These are phyloP conservation scores for Dunaliella primolecta DNA, from an alignment of 139 green algal genomes.

Conservation along the genomic window DNA sequence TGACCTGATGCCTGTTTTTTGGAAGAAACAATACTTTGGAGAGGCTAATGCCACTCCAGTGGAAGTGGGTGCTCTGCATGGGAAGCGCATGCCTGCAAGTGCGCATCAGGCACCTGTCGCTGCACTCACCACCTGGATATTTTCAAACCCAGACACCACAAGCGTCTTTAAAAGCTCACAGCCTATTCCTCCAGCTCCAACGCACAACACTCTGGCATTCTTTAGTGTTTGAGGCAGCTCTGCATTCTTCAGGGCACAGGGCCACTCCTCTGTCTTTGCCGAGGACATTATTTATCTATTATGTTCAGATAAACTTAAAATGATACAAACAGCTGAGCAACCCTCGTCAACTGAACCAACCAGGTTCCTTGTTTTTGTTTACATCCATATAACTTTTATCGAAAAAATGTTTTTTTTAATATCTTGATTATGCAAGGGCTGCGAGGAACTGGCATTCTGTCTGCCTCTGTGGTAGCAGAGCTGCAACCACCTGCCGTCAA, in stretches of 20 bases:
- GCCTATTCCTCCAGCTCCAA: slow-evolving; percentile 96
- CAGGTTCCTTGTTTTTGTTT: neutral
- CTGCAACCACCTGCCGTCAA: too few relatives aligned
- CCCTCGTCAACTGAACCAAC: neutral
- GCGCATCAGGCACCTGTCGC: too few relatives aligned
- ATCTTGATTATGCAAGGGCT: too few relatives aligned
- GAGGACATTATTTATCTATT: neutral
- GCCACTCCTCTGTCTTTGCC: neutral
- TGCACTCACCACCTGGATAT: slow-evolving; percentile 85
- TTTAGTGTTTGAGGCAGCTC: neutral
- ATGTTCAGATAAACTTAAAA: neutral
- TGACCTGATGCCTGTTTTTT: neutral
- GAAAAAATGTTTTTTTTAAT: too few relatives aligned
- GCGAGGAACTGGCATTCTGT: too few relatives aligned
- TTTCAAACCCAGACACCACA: slow-evolving; percentile 82
- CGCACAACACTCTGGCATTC: slow-evolving; percentile 74
- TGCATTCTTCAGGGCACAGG: neutral
- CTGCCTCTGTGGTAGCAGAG: too few relatives aligned
- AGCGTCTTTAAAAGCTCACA: slow-evolving; percentile 99
- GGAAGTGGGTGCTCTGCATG: too few relatives aligned
- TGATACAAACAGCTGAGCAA: neutral
- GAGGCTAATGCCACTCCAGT: too few relatives aligned
- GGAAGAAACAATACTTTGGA: neutral
- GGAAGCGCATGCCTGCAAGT: too few relatives aligned
- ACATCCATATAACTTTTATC: neutral